Conservation (phyloP, 2,329 filamentous ascomycete species). For the Plectosphaerella plurivora region DNA sequence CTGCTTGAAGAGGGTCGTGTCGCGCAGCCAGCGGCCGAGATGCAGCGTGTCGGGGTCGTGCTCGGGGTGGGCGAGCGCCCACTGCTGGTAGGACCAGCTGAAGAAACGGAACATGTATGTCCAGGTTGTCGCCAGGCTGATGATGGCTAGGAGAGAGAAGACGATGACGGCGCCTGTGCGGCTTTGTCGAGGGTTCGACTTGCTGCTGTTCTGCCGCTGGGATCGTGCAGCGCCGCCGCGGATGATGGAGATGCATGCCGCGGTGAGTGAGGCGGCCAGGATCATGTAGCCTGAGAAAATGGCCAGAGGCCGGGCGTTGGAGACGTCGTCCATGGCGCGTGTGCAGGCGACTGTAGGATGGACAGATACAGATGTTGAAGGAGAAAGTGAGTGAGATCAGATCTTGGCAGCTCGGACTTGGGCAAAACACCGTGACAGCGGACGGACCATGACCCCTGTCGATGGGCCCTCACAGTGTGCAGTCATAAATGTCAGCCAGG, state of each 20-base stretch:
- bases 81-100: constrained; percentile 14
- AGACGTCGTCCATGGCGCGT: constrained; percentile 1
- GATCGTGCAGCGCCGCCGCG: background rate
- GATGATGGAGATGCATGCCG: constrained; percentile 11
- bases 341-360: background rate
- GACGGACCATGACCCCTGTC: no score
- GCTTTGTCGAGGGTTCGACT: background rate
- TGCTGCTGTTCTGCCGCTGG: background rate
- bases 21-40: constrained; percentile 18
- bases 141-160: constrained; percentile 15
- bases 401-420: no score
- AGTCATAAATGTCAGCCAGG: no score
- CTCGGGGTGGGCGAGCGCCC: background rate
- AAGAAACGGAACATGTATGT: constrained; percentile 21
- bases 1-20: constrained; percentile 20
- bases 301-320: constrained; percentile 14
- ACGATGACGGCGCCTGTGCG: constrained; percentile 5
- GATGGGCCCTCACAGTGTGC: no score
- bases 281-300: constrained; percentile 16
- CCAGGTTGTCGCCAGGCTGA: constrained; percentile 20
- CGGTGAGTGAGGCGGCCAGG: constrained; percentile 11
- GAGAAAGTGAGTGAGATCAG: no score
- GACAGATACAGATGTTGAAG: background rate
- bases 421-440: no score
- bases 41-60: constrained; percentile 4